Percentiles rank a stretch among this genome's conserved stretches.
phyloP scores from a whole-genome alignment of 345 rosid genomes.

The Eucalyptus pumila region DNA sequence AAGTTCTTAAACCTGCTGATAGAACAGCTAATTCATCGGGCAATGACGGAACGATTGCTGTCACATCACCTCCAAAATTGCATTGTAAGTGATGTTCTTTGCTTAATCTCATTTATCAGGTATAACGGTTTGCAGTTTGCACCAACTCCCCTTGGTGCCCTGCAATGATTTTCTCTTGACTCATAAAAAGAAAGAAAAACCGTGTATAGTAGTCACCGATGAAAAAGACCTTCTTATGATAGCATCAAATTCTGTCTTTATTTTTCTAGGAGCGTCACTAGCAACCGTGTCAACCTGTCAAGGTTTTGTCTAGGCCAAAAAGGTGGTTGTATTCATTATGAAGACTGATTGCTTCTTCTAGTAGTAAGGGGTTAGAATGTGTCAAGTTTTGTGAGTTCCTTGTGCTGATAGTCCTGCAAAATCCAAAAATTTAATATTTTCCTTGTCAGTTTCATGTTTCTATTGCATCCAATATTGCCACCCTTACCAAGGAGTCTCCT shows the following conservation, averaged over 20 bases:
- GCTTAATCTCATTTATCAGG: neutral
- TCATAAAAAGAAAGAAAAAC: neutral
- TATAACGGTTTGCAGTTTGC: neutral
- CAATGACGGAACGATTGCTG: neutral
- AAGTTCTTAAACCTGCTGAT: neutral
- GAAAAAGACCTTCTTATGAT: neutral
- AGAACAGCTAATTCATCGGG: slow-evolving; percentile 12
- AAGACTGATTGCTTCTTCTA: neutral
- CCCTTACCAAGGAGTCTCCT: neutral
- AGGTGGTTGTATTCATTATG: neutral
- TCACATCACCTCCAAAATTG: neutral
- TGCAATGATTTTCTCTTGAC: neutral
- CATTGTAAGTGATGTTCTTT: neutral
- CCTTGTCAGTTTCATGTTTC: neutral
- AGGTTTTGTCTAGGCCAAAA: neutral
- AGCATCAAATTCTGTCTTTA: neutral
- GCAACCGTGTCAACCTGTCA: neutral
- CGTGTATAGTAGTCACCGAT: neutral
- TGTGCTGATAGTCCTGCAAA: neutral
- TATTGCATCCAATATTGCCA: neutral
- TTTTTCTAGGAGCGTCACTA: neutral
- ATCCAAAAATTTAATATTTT: neutral
- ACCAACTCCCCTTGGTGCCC: neutral
- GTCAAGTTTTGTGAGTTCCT: neutral
- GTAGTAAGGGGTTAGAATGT: neutral